Base-by-base conservation (phyloP, 1,139 yeast genomes). In the Geotrichum reessii region DNA sequence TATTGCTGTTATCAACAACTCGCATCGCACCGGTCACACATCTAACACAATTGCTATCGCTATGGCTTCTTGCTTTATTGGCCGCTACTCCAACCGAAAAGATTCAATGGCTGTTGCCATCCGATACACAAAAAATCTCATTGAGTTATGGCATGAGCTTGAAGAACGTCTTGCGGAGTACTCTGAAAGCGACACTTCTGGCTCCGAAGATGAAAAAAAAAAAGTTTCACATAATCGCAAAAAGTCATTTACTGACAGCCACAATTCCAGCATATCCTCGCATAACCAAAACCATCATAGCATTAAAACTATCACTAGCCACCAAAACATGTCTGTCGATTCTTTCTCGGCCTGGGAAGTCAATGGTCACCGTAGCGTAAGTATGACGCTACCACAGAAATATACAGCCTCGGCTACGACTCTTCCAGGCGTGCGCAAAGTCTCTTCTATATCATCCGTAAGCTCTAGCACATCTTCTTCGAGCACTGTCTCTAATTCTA, bases 21-120 rank as follows among this genome's bases (percentile, higher is more conserved):
- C 52, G 4, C 19, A 12, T 6, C 46, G 52, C 11, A 57, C 56
- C n/a, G 53, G 56, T 11, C 56, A 52, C 44, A 40, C 22, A 11
- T 49, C 55, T 2, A 50, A 33, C 22, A 47, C 53, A 11, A n/a
- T 57, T 3, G 47, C 59, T 2, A 19, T 49, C 19, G 47, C 53
- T 11, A 62, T 74, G 40, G 72, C 71, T 0, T 74, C 76, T 1
- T 64, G 73, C 17, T 56, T 73, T 27, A 56, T 69, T 27, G 71
- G 75, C 8, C 56, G 65, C 17, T 56, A 64, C 9, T 56, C 66
- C 27, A 64, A 65, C 22, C 52, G 62, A 33, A 63, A 63, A 37
- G 73, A 73, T 53, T 60, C 63, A 3, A 54, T 57, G 17, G 67
- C 69, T 7, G 62, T 67, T 14, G 68, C 67, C 0, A 59, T 63